These are phyloP conservation scores for Russula sp. DNA, from an alignment of 768 basidiomycete genomes.

Conservation along the genomic window DNA sequence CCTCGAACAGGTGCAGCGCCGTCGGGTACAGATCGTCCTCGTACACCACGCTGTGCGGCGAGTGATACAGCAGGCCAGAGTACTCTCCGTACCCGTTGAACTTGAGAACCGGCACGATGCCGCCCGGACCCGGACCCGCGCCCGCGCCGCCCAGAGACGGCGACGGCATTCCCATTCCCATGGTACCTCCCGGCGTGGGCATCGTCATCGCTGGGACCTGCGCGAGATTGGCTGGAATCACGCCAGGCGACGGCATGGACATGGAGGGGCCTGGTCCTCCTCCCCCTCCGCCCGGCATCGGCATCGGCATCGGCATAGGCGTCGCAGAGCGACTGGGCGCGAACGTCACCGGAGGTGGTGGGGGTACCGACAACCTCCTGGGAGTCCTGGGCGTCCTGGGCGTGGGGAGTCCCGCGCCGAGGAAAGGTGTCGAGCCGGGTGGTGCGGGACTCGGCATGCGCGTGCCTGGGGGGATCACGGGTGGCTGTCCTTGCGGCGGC, in stretches of 20 bases:
- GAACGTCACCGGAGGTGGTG: not conserved
- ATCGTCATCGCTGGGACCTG: not conserved
- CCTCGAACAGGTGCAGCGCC: slow-evolving; percentile 70
- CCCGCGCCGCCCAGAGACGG: slow-evolving; percentile 13
- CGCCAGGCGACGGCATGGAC: slow-evolving; percentile 9
- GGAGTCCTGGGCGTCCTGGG: not conserved
- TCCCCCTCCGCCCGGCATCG: not conserved
- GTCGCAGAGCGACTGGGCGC: not conserved
- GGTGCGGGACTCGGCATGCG: slow-evolving; percentile 7
- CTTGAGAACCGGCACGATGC: slow-evolving; percentile 24
- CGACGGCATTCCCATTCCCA: not conserved
- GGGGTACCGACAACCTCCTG: no score
- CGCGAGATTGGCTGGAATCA: not conserved
- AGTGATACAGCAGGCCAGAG: slow-evolving; percentile 56
- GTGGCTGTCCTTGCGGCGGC: not conserved
- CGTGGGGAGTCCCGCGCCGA: not conserved
- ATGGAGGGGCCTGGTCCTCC: not conserved
- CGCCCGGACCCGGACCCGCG: not conserved
- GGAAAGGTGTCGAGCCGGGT: slow-evolving; percentile 13
- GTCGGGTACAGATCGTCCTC: slow-evolving; percentile 52
- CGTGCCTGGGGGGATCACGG: slow-evolving; percentile 1
- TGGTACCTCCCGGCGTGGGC: not conserved
- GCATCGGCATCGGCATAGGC: slow-evolving; percentile 5
- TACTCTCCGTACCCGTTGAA: slow-evolving; percentile 31
- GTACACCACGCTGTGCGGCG: slow-evolving; percentile 54